A percentile compares a stretch with the other conserved stretches of the same genome.
phyloP scores from a whole-genome alignment of 2,329 filamentous ascomycete species.

The Alternaria angustiovoidea region DNA sequence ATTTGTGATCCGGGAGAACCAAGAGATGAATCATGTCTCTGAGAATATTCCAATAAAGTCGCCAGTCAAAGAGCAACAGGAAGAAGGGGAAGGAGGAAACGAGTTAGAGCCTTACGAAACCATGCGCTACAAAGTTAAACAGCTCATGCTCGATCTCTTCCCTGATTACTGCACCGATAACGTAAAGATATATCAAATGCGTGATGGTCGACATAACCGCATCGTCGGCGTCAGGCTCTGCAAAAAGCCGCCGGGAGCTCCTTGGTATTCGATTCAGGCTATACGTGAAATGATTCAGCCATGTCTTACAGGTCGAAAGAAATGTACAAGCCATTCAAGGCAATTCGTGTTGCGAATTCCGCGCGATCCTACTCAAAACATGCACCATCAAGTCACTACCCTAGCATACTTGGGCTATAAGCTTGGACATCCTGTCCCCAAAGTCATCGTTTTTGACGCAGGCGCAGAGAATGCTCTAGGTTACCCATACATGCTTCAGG shows the following conservation, averaged over 20 bases:
- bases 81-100: neutral
- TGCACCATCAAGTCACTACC: neutral
- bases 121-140: neutral
- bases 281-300: neutral
- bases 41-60: neutral
- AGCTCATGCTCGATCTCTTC: constrained; percentile 5
- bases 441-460: constrained; percentile 10
- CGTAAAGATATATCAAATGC: neutral
- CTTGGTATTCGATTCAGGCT: neutral
- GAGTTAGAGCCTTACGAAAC: neutral
- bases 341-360: neutral
- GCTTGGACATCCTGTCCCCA: constrained; percentile 12
- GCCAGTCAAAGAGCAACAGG: neutral
- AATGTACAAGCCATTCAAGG: neutral
- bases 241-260: neutral
- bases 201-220: neutral
- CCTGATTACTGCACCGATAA: neutral
- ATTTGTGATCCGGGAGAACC: neutral
- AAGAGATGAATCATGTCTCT: neutral
- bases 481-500: constrained; percentile 19
- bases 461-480: constrained; percentile 12
- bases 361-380: neutral
- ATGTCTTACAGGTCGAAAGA: neutral
- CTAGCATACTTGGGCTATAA: neutral
- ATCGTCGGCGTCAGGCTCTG: neutral